Conservation (phyloP, 1,139 yeast genomes). For the Taiozyma sp. region DNA sequence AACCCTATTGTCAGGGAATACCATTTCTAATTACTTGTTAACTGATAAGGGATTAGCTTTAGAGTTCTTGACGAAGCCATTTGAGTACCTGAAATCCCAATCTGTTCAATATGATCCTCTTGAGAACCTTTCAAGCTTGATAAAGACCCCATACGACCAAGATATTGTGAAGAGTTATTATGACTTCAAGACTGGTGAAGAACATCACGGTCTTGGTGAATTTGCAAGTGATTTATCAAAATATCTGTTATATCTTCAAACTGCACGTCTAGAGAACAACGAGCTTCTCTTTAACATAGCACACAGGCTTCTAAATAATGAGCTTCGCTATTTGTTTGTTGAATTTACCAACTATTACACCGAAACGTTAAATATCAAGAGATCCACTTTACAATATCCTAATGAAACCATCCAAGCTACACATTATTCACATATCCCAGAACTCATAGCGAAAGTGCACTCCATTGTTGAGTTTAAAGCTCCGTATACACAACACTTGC, state of each 20-base stretch:
- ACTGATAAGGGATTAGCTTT: constrained; percentile 4
- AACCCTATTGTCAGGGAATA: constrained; percentile 9
- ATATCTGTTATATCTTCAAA: neutral
- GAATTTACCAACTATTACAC: constrained; percentile 5
- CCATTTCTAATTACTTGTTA: constrained; percentile 2
- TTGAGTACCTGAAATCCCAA: neutral
- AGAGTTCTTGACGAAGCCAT: constrained; percentile 2
- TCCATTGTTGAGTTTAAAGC: neutral
- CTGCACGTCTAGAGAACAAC: neutral
- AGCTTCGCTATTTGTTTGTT: constrained; percentile 6
- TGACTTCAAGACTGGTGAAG: neutral
- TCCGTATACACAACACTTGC: neutral
- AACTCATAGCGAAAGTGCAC: constrained; percentile 9
- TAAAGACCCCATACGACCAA: neutral
- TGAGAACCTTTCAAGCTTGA: neutral
- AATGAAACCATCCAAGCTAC: neutral
- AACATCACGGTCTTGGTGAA: constrained; percentile 5
- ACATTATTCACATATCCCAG: neutral
- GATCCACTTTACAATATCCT: neutral
- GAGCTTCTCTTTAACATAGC: constrained; percentile 5
- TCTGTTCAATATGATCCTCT: neutral
- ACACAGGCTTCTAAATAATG: constrained; percentile 7
- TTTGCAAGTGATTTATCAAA: constrained; percentile 3
- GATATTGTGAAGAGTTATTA: neutral
- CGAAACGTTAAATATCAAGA: neutral